Evolutionary conservation across 352 stramenopile species (phyloP).

Genomic region (Phytopythium litorale): DNA sequence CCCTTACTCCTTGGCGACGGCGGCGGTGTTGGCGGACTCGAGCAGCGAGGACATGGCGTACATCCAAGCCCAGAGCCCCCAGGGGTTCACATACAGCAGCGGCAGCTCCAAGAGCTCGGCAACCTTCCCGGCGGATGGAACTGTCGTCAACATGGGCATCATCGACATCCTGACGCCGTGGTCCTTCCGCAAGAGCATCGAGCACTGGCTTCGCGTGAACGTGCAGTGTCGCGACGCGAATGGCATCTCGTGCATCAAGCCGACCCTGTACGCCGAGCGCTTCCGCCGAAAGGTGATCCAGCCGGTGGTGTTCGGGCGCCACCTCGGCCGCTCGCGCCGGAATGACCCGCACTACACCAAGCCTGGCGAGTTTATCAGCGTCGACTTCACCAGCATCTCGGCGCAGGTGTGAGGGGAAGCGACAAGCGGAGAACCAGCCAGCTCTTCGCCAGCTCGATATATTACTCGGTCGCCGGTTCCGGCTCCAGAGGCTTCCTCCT

Average conservation of each 20-base stretch:
- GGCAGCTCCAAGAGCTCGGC: conserved; percentile 25
- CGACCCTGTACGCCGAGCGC: conserved; percentile 73
- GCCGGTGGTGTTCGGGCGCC: conserved; percentile 73
- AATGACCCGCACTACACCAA: conserved; percentile 21
- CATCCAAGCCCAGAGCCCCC: conserved; percentile 51
- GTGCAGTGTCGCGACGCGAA: conserved; percentile 72
- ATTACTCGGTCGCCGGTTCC: background rate
- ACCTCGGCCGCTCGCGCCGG: conserved; percentile 26
- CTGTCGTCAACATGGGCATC: conserved; percentile 94
- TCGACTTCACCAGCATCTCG: conserved; percentile 73
- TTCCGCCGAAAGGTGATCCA: conserved; percentile 86
- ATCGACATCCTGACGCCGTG: conserved; percentile 97
- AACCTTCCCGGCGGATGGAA: conserved; percentile 54
- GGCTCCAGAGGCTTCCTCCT: background rate
- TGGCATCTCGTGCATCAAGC: conserved; percentile 84
- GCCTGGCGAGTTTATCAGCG: conserved; percentile 71
- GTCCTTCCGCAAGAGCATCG: conserved; percentile 91
- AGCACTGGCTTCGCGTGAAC: conserved; percentile 84
- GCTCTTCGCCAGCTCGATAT: background rate
- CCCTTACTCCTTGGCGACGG: background rate
- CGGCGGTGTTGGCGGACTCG: conserved; percentile 1
- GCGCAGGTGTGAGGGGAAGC: conserved; percentile 19
- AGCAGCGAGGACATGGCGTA: conserved; percentile 46
- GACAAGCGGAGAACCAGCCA: background rate
- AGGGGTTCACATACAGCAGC: conserved; percentile 25